phyloP scores from a whole-genome alignment of 2,329 filamentous ascomycete species.

The Fusarium lateritium region DNA sequence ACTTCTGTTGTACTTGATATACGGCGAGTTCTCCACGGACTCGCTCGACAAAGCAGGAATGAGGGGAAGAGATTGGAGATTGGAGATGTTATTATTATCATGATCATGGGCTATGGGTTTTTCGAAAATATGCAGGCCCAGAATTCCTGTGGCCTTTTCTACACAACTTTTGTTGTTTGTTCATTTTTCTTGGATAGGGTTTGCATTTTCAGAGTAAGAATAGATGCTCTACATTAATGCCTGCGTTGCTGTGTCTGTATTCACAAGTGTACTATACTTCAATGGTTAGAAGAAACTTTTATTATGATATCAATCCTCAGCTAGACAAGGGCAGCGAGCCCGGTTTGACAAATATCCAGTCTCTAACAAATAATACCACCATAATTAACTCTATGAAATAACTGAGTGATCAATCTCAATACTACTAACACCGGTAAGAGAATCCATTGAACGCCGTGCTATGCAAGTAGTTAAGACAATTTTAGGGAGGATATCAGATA shows the following conservation, averaged over 20 bases:
- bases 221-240: constrained; percentile 35
- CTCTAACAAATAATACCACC: constrained; percentile 8
- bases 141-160: constrained; percentile 39
- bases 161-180: constrained; percentile 37
- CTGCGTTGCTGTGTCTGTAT: not conserved
- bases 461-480: constrained; percentile 30
- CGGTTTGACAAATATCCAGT: constrained; percentile 1
- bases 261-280: constrained; percentile 2
- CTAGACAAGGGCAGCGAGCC: constrained; percentile 7
- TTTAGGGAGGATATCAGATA: constrained; percentile 13
- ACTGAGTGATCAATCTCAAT: constrained; percentile 1
- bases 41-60: constrained; percentile 24
- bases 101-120: constrained; percentile 50
- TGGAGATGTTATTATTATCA: constrained; percentile 42
- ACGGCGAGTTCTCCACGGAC: constrained; percentile 19
- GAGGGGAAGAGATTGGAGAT: constrained; percentile 28
- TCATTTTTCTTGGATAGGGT: constrained; percentile 47
- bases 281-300: not conserved
- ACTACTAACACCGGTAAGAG: not conserved
- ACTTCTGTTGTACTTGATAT: constrained; percentile 39
- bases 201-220: constrained; percentile 41
- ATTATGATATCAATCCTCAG: not conserved
- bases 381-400: not conserved
- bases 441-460: constrained; percentile 46
- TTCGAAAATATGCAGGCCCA: constrained; percentile 39